Conservation (phyloP, 2,329 filamentous ascomycete genomes). For the Clonostachys solani region DNA sequence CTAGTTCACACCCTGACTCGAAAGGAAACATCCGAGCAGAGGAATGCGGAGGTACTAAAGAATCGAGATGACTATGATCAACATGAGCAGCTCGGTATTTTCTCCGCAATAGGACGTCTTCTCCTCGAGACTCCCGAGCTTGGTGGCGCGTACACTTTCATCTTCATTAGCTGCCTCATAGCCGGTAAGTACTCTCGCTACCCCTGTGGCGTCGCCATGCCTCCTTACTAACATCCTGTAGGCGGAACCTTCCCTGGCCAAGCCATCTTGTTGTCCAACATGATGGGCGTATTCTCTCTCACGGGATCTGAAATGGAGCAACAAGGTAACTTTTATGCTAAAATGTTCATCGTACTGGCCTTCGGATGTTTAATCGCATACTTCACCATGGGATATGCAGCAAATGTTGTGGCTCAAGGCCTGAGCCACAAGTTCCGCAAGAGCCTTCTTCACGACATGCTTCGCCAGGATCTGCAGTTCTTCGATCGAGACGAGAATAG, state of each 20-base stretch:
- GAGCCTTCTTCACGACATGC: conserved; percentile 33
- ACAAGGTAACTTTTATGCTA: conserved; percentile 45
- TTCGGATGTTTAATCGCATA: conserved; percentile 39
- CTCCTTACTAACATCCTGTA: background rate
- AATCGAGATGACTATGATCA: conserved; percentile 29
- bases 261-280: conserved; percentile 33
- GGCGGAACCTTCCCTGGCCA: conserved; percentile 35
- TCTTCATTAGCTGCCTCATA: conserved; percentile 19
- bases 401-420: conserved; percentile 25
- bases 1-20: conserved; percentile 20
- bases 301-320: conserved; percentile 21
- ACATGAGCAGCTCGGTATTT: conserved; percentile 20
- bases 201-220: background rate
- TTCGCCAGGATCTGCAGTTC: conserved; percentile 34
- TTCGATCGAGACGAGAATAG: conserved; percentile 34
- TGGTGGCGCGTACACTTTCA: conserved; percentile 24
- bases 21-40: conserved; percentile 19
- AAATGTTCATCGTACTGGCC: conserved; percentile 48
- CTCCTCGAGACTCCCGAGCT: conserved; percentile 30
- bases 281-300: conserved; percentile 34
- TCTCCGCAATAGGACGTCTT: conserved; percentile 22
- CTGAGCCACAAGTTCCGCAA: conserved; percentile 77
- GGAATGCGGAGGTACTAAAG: conserved; percentile 22
- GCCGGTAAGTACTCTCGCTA: conserved; percentile 9
- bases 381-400: conserved; percentile 26